Base-by-base conservation (phyloP, 169 alveolate species). In the Ichthyophthirius multifiliis region DNA sequence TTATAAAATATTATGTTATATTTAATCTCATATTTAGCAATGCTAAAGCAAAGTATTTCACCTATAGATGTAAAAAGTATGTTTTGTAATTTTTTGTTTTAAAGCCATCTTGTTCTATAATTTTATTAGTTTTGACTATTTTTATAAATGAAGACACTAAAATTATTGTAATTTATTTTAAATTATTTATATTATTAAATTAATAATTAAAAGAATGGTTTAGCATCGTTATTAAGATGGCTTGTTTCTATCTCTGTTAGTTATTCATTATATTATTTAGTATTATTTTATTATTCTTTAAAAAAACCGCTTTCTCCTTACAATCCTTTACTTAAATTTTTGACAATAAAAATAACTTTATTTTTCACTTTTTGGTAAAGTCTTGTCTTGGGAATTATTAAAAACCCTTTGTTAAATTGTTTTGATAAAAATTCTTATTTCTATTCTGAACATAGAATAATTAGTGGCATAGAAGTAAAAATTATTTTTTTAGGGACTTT, bases 41-140 rank as follows among this genome's bases (percentile, higher is more conserved):
- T 27, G 86, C 82, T 10, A 81, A 81, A 73, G 86, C 86, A n/a
- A 81, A 81, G 62, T 81, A 81, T 55, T 81, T 81, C 37, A 81
- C 86, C 9, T 81, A 81, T 43, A 67, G 86, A 41, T 81, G 86
- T 46, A 81, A 81, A 20, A 81, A 81, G 62, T 71, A 46, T 67
- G 86, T 81, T 1, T 31, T 81, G 12, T 43, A 81, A 27, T 81
- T 46, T 34, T 81, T 74, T 63, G 86, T 81, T 5, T 39, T 81
- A 16, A 81, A 81, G 73, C 86, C 86, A 32, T 43, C 73, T 10
- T 48, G 47, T 6, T 39, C 82, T 0, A 44, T 81, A 20, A n/a
- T 73, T 15, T 35, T 48, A 13, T 31, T 81, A 41, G n/a, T 73
- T 32, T 23, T 47, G n/a, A 41, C 47, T 12, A 48, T 71, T 16